phyloP scores from a whole-genome alignment of 352 stramenopile species.

The Phytophthora capsici region DNA sequence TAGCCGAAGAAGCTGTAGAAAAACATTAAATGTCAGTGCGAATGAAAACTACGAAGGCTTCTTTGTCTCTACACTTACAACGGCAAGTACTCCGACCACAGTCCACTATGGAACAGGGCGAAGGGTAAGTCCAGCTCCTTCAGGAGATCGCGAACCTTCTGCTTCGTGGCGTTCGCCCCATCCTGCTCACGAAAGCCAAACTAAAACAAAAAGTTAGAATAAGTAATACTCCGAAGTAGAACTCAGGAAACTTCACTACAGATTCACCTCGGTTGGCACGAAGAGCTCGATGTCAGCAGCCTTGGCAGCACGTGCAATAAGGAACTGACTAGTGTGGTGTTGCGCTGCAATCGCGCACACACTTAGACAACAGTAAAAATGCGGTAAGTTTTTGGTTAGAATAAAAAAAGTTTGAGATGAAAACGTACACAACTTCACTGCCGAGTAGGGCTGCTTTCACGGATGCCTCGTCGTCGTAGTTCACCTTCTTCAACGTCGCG shows the following conservation, averaged over 20 bases:
- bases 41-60: background rate
- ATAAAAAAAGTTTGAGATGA: background rate
- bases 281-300: conserved; percentile 26
- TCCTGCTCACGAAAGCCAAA: conserved; percentile 13
- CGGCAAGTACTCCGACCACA: conserved; percentile 25
- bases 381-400: background rate
- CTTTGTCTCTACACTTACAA: background rate
- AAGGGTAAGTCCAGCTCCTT: conserved; percentile 35
- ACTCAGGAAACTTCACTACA: no score
- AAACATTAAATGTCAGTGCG: background rate
- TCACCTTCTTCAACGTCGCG: conserved; percentile 17
- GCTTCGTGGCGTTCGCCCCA: conserved; percentile 27
- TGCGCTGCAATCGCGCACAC: conserved; percentile 20
- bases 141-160: conserved; percentile 24
- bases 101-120: conserved; percentile 28
- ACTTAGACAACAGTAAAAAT: background rate
- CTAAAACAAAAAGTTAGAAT: background rate
- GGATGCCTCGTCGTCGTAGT: conserved; percentile 27
- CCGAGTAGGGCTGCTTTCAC: conserved; percentile 23
- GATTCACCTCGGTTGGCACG: conserved; percentile 28
- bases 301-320: conserved; percentile 24
- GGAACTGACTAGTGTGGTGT: conserved; percentile 5
- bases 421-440: conserved; percentile 27
- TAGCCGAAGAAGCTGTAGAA: conserved; percentile 21
- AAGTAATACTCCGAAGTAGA: no score